phyloP scores from a whole-genome alignment of 2,329 filamentous ascomycete genomes.

The Beauveria brongniartii region DNA sequence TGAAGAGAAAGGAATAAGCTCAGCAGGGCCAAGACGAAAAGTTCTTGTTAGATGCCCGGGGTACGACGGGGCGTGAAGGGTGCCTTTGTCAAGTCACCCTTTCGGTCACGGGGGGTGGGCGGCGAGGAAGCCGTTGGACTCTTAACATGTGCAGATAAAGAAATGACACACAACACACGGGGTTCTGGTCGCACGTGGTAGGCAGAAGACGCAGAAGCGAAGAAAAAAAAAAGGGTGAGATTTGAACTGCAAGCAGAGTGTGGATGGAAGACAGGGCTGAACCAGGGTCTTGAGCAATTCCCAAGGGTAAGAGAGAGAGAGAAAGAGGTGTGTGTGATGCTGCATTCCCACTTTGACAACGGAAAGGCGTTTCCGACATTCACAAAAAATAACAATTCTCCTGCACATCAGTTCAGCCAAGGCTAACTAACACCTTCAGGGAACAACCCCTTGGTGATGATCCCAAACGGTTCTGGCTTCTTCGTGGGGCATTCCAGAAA shows the following conservation, averaged over 20 bases:
- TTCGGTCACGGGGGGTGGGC: neutral
- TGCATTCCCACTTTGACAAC: neutral
- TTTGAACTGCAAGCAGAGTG: neutral
- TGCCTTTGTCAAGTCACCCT: neutral
- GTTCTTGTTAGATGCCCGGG: neutral
- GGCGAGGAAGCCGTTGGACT: neutral
- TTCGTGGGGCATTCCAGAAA: neutral
- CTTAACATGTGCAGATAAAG: neutral
- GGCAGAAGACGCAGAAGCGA: neutral
- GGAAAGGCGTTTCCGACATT: neutral
- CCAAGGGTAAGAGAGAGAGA: neutral
- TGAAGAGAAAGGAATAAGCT: neutral
- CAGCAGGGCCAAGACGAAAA: neutral
- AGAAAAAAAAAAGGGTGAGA: neutral
- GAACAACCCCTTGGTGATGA: neutral
- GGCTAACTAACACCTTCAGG: neutral
- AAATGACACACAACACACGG: neutral
- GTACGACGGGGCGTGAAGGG: neutral
- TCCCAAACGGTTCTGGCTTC: neutral
- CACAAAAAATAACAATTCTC: neutral
- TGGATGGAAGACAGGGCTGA: neutral
- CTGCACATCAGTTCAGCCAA: neutral
- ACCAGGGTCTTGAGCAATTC: neutral
- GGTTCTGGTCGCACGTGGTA: neutral
- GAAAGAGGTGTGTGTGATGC: neutral